These are phyloP conservation scores for Xanthoconium stramineum DNA, from an alignment of 768 basidiomycete genomes.

Conservation along the genomic window DNA sequence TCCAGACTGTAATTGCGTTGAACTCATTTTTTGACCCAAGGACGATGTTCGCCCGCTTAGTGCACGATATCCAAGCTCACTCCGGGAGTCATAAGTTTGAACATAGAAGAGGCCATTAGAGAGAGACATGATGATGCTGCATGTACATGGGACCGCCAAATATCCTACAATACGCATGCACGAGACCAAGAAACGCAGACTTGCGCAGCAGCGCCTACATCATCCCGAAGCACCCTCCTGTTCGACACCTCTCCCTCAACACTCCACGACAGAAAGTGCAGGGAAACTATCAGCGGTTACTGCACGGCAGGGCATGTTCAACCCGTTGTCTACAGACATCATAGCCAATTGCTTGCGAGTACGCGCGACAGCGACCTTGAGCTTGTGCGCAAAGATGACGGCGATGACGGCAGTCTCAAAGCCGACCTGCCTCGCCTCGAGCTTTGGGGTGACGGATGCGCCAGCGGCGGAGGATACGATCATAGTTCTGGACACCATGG, in stretches of 20 bases:
- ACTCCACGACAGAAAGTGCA: neutral
- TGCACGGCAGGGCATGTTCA: neutral
- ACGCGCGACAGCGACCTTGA: slow-evolving; percentile 17
- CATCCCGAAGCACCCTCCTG: neutral
- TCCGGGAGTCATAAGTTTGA: neutral
- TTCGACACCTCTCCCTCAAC: neutral
- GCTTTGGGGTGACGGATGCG: neutral
- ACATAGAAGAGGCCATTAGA: neutral
- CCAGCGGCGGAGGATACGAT: neutral
- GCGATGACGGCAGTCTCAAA: slow-evolving; percentile 24
- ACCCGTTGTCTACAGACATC: neutral
- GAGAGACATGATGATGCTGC: neutral
- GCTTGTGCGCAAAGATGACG: slow-evolving; percentile 21
- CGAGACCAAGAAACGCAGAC: neutral
- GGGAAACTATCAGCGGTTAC: neutral
- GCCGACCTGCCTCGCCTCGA: slow-evolving; percentile 12
- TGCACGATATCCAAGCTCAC: too few species aligned
- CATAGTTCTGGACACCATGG: neutral
- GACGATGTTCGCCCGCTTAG: too few species aligned
- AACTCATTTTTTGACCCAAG: too few species aligned
- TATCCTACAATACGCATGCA: neutral
- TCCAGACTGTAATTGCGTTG: too few species aligned
- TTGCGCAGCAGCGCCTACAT: neutral
- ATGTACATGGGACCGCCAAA: neutral
- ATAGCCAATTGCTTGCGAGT: slow-evolving; percentile 1